A percentile compares a stretch with the other conserved stretches of the same genome.
These are phyloP conservation scores for Amesomyces nigricolor DNA, from an alignment of 2,329 filamentous ascomycete species.

Conservation along the genomic window DNA sequence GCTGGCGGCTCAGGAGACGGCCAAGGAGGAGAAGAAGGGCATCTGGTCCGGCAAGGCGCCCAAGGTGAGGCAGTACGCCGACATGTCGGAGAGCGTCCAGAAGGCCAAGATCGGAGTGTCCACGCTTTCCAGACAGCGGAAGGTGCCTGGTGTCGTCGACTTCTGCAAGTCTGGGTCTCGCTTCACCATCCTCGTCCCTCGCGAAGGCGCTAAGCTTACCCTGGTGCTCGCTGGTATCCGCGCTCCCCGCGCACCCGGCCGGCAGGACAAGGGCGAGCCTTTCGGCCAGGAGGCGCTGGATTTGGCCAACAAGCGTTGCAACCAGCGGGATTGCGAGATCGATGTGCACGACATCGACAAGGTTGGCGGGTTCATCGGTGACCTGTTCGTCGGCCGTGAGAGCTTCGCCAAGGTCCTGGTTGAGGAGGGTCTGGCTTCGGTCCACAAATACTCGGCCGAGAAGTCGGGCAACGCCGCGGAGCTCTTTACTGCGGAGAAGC, in stretches of 20 bases:
- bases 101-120: slow-evolving; percentile 93
- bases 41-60: slow-evolving; percentile 92
- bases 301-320: slow-evolving; percentile 78
- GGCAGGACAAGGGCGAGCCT: slow-evolving; percentile 76
- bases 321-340: slow-evolving; percentile 93
- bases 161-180: slow-evolving; percentile 96
- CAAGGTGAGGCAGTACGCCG: slow-evolving; percentile 74
- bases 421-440: slow-evolving; percentile 87
- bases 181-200: slow-evolving; percentile 85
- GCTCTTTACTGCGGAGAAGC: slow-evolving; percentile 79
- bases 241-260: slow-evolving; percentile 69
- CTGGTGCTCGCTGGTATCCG: slow-evolving; percentile 91
- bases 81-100: slow-evolving; percentile 87
- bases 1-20: slow-evolving; percentile 70
- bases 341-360: slow-evolving; percentile 95
- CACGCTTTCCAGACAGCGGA: slow-evolving; percentile 82
- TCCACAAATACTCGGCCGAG: slow-evolving; percentile 93
- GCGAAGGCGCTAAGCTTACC: slow-evolving; percentile 90
- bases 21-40: slow-evolving; percentile 83
- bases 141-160: slow-evolving; percentile 87
- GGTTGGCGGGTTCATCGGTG: slow-evolving; percentile 93
- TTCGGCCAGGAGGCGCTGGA: slow-evolving; percentile 94
- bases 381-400: slow-evolving; percentile 87
- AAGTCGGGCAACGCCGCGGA: slow-evolving; percentile 86
- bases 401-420: slow-evolving; percentile 91